A percentile compares a stretch with the other conserved stretches of the same genome.
Evolutionary conservation across 2,329 filamentous ascomycete genomes (phyloP).

Genomic region (Capronia americana): DNA sequence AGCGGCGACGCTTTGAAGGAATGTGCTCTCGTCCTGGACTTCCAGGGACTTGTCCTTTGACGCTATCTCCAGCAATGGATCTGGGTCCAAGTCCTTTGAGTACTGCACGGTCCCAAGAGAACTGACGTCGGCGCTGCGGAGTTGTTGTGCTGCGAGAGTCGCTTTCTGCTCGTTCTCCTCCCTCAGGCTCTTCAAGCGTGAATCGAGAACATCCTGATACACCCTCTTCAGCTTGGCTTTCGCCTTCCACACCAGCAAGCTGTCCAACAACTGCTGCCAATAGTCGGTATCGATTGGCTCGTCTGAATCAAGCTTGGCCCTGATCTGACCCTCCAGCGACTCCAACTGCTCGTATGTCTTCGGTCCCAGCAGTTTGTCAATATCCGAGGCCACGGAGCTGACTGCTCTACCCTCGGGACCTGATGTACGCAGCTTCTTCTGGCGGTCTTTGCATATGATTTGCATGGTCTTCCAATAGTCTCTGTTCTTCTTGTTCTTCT

Average conservation of each 20-base stretch:
- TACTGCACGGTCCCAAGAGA: conserved; percentile 43
- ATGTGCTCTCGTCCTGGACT: conserved; percentile 60
- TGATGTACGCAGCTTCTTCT: conserved; percentile 67
- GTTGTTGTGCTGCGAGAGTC: conserved; percentile 40
- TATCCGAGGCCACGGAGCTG: conserved; percentile 81
- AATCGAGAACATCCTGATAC: conserved; percentile 75
- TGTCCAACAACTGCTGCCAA: conserved; percentile 90
- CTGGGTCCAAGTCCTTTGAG: conserved; percentile 64
- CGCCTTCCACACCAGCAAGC: conserved; percentile 87
- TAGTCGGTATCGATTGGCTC: conserved; percentile 96
- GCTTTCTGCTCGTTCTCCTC: conserved; percentile 73
- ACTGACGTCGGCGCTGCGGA: conserved; percentile 50
- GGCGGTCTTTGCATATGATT: conserved; percentile 78
- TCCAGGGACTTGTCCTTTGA: conserved; percentile 68
- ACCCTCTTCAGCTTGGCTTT: conserved; percentile 82
- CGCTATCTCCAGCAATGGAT: conserved; percentile 68
- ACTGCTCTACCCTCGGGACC: conserved; percentile 74
- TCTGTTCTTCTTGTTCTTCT: conserved; percentile 76
- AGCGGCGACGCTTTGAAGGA: conserved; percentile 62
- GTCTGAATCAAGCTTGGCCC: conserved; percentile 81
- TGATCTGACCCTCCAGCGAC: conserved; percentile 83
- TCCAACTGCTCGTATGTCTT: conserved; percentile 90
- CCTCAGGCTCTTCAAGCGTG: conserved; percentile 69
- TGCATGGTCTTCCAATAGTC: conserved; percentile 93
- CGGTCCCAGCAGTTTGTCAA: conserved; percentile 83